Evolutionary conservation across 139 green algal species (phyloP), one percentile per base, ranked within the genome.

Genomic region (Diplosphaera chodatii): DNA sequence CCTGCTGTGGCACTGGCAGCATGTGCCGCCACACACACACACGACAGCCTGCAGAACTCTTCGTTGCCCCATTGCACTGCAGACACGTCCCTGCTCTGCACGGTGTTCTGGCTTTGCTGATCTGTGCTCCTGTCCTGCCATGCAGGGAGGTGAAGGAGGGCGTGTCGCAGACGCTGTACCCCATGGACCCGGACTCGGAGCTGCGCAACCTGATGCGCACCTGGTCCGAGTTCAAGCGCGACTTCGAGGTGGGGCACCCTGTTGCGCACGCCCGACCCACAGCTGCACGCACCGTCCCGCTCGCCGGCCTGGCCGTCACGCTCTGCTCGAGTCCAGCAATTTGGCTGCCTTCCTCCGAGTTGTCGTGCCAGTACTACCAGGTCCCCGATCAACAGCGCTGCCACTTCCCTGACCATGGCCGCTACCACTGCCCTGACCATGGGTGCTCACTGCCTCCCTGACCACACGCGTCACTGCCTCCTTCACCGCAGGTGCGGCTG

Each of bases 121-220:
- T 32, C 25, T n/a, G 56, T 13, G 56, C 25, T 16, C n/a, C 13
- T 64, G 10, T 8, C 37, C 8, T 13, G 37, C 13, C 10, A 48
- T 25, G 62, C 62, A 66, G 29, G 29, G 37, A 63, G 68, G 74
- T 79, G 64, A 70, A 70, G 68, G 64, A 79, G 74, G 68, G 59
- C n/a, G 30, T 56, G 22, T 55, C 69, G 32, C 32, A 63, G n/a
- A 69, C 74, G 27, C 41, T 48, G 16, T 59, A 59, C 48, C 68
- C 48, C 32, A 79, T 79, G 74, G 64, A 79, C 68, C 74, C 74
- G 15, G 69, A 74, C 62, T 34, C 34, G 3, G 74, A 79, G 74
- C 64, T 79, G 25, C 41, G 59, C 29, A 79, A 56, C n/a, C 68
- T 79, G 32, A 40, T 33, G n/a, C 68, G 67, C 68, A 65, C 68